Evolutionary conservation across 1,139 yeast genomes (phyloP), one percentile per base, ranked within the genome.

Genomic region (Suhomyces anneliseae): DNA sequence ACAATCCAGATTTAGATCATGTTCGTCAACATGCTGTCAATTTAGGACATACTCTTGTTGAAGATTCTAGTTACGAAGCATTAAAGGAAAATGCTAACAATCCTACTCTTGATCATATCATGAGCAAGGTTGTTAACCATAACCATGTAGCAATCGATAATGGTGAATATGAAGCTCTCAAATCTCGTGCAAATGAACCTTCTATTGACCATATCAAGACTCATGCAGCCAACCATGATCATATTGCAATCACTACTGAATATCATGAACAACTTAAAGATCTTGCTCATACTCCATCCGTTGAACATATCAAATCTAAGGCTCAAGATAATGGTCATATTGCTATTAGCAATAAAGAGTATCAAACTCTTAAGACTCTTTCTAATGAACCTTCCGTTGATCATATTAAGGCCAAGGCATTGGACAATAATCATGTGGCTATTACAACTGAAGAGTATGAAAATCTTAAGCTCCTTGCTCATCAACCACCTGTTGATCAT

Each of bases 401-500:
- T 7, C 49, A 49, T 14, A 45, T 59, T 31, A 44, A 34, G 6
- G 34, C 48, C 9, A 51, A 53, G 19, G 60, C 62, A 9, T 8
- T 19, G 3, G 39, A 39, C 6, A 34, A 38, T 14, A 49, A 36
- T 8, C 27, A 36, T 27, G 32, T 39, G 9, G 39, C 34, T 12
- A 33, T 52, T 29, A 48, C 31, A 7, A 32, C 45, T 7, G 34
- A 38, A 3, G 49, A 51, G 10, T 52, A 39, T 34, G 48, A 33
- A 43, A 48, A 41, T 34, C 19, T 54, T 38, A 37, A 41, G 6
- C 39, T 51, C 12, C 46, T 51, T 27, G 61, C 62, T 0, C 40
- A 59, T 34, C 51, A 57, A 14, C 76, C 76, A 8, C 48, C 64
- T 5, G 34, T 59, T 10, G 59, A 55, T 5, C 68, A 66, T 41